phyloP scores from a whole-genome alignment of 2,329 filamentous ascomycete genomes.

The Lomentospora prolificans region DNA sequence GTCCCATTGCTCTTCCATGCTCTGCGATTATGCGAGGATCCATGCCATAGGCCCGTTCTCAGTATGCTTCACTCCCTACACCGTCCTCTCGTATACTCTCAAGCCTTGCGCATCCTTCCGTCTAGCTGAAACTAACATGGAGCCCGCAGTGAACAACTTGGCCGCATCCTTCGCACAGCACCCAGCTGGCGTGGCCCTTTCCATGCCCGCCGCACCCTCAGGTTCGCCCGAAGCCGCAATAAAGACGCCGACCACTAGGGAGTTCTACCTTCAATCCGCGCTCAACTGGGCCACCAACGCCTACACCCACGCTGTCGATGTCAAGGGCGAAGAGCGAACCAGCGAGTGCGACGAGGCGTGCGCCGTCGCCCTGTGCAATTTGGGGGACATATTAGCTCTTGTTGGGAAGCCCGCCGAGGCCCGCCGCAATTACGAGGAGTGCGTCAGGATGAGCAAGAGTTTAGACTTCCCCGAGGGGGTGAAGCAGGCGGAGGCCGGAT shows the following conservation, averaged over 20 bases:
- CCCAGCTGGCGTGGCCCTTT: constrained; percentile 21
- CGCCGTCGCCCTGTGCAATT: constrained; percentile 73
- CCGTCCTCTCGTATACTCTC: neutral
- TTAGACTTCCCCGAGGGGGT: constrained; percentile 43
- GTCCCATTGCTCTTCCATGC: constrained; percentile 82
- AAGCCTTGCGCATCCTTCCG: neutral
- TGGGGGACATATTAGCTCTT: constrained; percentile 76
- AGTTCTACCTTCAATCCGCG: constrained; percentile 58
- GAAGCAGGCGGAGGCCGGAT: constrained; percentile 40
- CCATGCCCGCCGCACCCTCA: neutral
- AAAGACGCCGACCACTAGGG: constrained; percentile 18
- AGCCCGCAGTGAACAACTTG: constrained; percentile 64
- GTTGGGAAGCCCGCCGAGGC: constrained; percentile 57
- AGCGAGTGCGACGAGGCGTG: constrained; percentile 79
- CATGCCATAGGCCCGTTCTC: constrained; percentile 71
- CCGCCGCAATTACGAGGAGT: constrained; percentile 57
- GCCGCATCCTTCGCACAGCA: constrained; percentile 65
- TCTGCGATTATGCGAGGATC: constrained; percentile 53
- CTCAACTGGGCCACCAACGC: constrained; percentile 73
- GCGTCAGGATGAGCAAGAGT: constrained; percentile 48
- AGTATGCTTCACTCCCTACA: constrained; percentile 37
- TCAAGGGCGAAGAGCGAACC: constrained; percentile 56
- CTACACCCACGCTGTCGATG: constrained; percentile 53
- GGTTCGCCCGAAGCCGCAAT: neutral
- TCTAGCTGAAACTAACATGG: constrained; percentile 8